Base-by-base conservation (phyloP, 2,329 filamentous ascomycete species). In the Aureobasidium sp. region DNA sequence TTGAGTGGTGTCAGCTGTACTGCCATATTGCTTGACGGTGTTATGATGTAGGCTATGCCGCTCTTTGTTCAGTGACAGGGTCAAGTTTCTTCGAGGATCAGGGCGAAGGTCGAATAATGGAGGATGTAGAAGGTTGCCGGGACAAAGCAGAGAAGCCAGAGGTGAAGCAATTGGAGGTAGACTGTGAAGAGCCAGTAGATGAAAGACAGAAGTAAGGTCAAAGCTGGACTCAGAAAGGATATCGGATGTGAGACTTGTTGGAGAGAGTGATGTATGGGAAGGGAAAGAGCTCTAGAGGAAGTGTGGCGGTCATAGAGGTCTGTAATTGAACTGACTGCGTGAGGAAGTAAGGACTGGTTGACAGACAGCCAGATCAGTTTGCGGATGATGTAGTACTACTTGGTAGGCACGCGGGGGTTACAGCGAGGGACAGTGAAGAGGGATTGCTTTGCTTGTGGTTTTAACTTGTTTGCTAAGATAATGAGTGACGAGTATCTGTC, bases 1-100 rank as follows among this genome's bases (percentile, higher is more conserved):
- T 62, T 66, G 48, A 68, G 65, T 20, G 68, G 65, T 53, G 69
- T 66, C 9, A 70, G 68, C 55, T 53, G 6, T 20, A 65, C 67
- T 13, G 69, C 65, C 70, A 75, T 58, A 23, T 32, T 48, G 23
- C 7, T 26, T 37, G 7, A 20, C 17, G 37, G 13, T 50, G n/a
- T 13, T 37, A 2, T 0, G 32, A 39, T 20, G 34, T 29, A 20
- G 20, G 42, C 8, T 34, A 23, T 17, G 36, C 34, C 15, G 55
- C 20, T 36, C 15, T 29, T 12, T 32, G 34, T 29, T 50, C 32
- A 20, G n/a, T 26, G 44, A 9, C 39, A 44, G 20, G n/a, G 15
- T 7, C 17, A 13, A 34, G 9, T 5, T 32, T 23, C 12, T 7
- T 32, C 32, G 27, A 23, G 6, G 29, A 36, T 6, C n/a, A 27